Evolutionary conservation across 1,139 yeast species (phyloP).

Genomic region (Geotrichum armillariae): DNA sequence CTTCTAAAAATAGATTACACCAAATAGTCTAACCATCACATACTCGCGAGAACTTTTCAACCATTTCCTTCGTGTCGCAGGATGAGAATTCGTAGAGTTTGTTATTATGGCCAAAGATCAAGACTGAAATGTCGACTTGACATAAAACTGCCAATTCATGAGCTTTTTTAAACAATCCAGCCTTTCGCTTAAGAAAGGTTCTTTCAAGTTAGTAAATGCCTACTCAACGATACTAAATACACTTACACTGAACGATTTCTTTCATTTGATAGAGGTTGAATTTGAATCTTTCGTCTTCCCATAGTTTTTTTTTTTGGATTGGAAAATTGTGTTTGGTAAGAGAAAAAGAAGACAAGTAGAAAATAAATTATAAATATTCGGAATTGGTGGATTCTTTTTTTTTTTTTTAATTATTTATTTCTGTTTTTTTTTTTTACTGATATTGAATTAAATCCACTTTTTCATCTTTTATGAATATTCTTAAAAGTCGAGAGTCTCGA

Average conservation of each 20-base stretch:
- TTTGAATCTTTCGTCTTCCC: constrained; percentile 98
- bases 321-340: too few species aligned
- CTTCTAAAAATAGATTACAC: not conserved
- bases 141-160: constrained; percentile 91
- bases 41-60: constrained; percentile 47
- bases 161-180: constrained; percentile 94
- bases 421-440: too few species aligned
- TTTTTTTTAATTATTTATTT: too few species aligned
- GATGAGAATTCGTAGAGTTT: constrained; percentile 80
- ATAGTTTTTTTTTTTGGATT: too few species aligned
- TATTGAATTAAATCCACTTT: too few species aligned
- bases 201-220: constrained; percentile 27
- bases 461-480: too few species aligned
- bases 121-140: constrained; percentile 88
- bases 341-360: too few species aligned
- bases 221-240: too few species aligned
- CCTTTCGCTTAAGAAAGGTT: constrained; percentile 91
- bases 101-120: constrained; percentile 80
- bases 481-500: too few species aligned
- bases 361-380: too few species aligned
- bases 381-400: too few species aligned
- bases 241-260: constrained; percentile 62
- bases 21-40: constrained; percentile 1
- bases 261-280: constrained; percentile 87
- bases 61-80: constrained; percentile 61